Conservation (phyloP, 257 asterid genomes). For the Cordia subcordata region DNA sequence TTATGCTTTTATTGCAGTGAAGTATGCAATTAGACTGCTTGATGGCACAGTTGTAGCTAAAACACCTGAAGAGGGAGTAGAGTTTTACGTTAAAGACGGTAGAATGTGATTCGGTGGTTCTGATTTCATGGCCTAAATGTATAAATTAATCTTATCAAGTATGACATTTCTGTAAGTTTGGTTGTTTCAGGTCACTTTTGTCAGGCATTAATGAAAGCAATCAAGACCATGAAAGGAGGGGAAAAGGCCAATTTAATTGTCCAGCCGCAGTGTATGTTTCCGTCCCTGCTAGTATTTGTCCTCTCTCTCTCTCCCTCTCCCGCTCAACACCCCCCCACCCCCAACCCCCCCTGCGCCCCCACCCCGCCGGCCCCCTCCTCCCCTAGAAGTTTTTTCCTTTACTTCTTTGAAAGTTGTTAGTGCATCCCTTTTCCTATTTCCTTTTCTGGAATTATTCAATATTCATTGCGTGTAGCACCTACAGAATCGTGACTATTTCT, state of each 20-base stretch:
- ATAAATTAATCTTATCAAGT: constrained; percentile 1
- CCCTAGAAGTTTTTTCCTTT: too few species aligned
- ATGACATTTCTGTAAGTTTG: constrained; percentile 2
- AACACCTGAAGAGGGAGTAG: constrained; percentile 55
- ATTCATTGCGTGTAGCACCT: too few species aligned
- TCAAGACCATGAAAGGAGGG: constrained; percentile 68
- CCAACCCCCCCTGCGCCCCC: too few species aligned
- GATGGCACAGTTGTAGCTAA: constrained; percentile 49
- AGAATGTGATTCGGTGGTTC: constrained; percentile 16
- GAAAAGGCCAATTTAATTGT: constrained; percentile 57
- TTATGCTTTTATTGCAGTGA: constrained; percentile 35
- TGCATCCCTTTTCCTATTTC: too few species aligned
- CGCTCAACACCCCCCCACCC: not conserved
- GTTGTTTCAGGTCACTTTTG: constrained; percentile 52
- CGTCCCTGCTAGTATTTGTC: not conserved
- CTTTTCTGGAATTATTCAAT: too few species aligned
- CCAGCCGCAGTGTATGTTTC: constrained; percentile 55
- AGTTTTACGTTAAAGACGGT: constrained; percentile 66
- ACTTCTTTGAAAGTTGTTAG: not conserved
- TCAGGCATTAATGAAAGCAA: constrained; percentile 59
- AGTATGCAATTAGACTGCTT: constrained; percentile 40
- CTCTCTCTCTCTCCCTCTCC: constrained; percentile 6
- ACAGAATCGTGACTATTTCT: too few species aligned
- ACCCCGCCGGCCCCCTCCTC: too few species aligned
- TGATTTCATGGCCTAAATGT: not conserved